Conservation (phyloP, 768 basidiomycete species). For the Tephrocybe sp. region DNA sequence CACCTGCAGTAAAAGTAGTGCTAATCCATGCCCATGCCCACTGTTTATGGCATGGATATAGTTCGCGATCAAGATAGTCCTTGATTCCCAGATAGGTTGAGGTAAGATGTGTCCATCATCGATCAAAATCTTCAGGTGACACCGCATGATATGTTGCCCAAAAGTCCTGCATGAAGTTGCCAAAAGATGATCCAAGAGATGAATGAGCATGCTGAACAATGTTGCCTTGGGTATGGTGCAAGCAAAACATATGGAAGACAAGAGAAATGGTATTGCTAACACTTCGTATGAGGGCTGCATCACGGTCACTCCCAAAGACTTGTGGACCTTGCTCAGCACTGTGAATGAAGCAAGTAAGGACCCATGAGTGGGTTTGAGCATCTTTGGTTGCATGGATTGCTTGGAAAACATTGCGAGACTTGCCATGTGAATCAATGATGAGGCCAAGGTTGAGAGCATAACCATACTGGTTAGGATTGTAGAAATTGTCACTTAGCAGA, state of each 20-base stretch:
- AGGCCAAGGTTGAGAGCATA: constrained; percentile 24
- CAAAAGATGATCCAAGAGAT: neutral
- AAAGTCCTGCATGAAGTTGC: constrained; percentile 15
- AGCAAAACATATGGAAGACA: no score
- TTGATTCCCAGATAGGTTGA: constrained; percentile 17
- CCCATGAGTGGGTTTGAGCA: constrained; percentile 15
- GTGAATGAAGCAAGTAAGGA: constrained; percentile 17
- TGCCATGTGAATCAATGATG: constrained; percentile 17
- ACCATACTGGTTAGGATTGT: constrained; percentile 21
- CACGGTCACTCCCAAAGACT: constrained; percentile 12
- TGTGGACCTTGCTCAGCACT: constrained; percentile 1
- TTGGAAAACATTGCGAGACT: constrained; percentile 23
- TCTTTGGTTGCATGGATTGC: constrained; percentile 20
- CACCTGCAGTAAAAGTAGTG: constrained; percentile 30
- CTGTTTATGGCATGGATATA: constrained; percentile 27
- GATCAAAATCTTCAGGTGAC: constrained; percentile 30
- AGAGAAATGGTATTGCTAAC: constrained; percentile 2
- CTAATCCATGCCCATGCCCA: constrained; percentile 36
- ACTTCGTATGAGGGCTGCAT: constrained; percentile 10
- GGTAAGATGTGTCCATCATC: constrained; percentile 18
- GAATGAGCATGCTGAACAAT: neutral
- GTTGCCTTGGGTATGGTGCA: neutral
- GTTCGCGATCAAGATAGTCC: constrained; percentile 24
- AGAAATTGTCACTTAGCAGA: constrained; percentile 22
- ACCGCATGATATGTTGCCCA: constrained; percentile 27